phyloP scores from a whole-genome alignment of 106 monocot species.

The Xerophyta viscosa region DNA sequence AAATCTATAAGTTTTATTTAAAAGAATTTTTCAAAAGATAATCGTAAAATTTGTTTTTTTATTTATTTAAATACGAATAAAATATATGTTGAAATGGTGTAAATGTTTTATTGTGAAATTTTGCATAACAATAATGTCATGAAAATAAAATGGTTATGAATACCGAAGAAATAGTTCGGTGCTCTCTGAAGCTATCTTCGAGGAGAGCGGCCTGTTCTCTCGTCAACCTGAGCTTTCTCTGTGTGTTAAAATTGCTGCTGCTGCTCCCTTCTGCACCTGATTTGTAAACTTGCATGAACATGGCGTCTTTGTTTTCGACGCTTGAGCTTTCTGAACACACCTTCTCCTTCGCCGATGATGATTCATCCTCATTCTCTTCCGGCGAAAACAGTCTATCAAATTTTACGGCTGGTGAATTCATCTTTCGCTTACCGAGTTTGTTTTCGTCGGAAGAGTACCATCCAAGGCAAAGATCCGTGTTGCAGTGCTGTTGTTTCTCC shows the following conservation, averaged over 20 bases:
- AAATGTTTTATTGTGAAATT: no score
- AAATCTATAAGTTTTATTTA: no score
- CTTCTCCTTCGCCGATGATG: constrained; percentile 5
- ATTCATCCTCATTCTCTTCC: neutral
- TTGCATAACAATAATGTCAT: no score
- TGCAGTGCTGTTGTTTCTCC: neutral
- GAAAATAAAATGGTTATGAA: neutral
- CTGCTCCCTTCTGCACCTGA: neutral
- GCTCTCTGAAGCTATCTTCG: constrained; percentile 36
- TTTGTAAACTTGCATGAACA: neutral
- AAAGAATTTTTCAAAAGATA: no score
- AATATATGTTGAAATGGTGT: no score
- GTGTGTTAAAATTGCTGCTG: neutral
- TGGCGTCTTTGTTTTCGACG: neutral
- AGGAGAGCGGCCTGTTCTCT: constrained; percentile 44
- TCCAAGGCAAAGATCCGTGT: neutral
- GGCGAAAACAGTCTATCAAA: constrained; percentile 15
- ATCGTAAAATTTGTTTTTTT: no score
- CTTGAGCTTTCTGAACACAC: neutral
- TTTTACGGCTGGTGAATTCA: no score
- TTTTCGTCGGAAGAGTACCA: neutral
- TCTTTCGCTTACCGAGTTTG: neutral
- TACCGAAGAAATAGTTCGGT: constrained; percentile 39
- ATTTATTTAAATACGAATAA: no score
- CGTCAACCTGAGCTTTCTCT: constrained; percentile 30